Conservation (phyloP, 192 early-diverging fungal genomes). For the Rhizophagus clarus region DNA sequence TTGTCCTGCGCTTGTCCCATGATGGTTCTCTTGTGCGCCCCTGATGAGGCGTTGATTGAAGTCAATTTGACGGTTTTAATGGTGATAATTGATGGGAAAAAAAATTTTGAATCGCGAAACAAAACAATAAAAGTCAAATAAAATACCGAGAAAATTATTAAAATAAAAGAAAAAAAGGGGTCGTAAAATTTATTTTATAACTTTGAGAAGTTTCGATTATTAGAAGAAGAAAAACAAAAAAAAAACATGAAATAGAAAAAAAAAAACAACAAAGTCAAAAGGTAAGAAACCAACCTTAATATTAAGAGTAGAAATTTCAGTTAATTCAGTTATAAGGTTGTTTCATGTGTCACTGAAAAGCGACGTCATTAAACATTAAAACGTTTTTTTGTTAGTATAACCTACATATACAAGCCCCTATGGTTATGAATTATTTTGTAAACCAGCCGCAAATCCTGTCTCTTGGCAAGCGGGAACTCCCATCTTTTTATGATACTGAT, state of each 20-base stretch:
- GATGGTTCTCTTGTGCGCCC: slow-evolving; percentile 11
- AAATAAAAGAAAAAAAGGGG: not conserved
- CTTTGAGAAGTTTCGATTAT: not conserved
- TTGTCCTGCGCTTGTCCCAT: slow-evolving; percentile 26
- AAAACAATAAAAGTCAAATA: not conserved
- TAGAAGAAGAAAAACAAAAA: not conserved
- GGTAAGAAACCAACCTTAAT: slow-evolving; percentile 12
- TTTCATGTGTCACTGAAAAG: not conserved
- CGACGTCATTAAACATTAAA: not conserved
- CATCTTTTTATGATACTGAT: not conserved
- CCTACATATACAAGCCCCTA: not conserved
- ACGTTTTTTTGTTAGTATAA: not conserved
- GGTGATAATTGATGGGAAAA: not conserved
- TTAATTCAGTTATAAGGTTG: not conserved
- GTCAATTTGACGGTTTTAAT: slow-evolving; percentile 29
- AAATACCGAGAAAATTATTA: not conserved
- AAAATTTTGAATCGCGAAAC: not conserved
- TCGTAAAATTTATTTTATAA: not conserved
- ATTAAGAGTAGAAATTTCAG: not conserved
- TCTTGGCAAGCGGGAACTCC: not conserved
- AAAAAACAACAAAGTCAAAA: not conserved
- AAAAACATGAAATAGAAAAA: not conserved
- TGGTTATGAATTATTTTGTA: not conserved
- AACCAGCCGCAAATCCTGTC: not conserved
- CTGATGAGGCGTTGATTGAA: slow-evolving; percentile 23